These are phyloP conservation scores for Euclidium syriacum DNA, from an alignment of 345 rosid species.

Conservation along the genomic window DNA sequence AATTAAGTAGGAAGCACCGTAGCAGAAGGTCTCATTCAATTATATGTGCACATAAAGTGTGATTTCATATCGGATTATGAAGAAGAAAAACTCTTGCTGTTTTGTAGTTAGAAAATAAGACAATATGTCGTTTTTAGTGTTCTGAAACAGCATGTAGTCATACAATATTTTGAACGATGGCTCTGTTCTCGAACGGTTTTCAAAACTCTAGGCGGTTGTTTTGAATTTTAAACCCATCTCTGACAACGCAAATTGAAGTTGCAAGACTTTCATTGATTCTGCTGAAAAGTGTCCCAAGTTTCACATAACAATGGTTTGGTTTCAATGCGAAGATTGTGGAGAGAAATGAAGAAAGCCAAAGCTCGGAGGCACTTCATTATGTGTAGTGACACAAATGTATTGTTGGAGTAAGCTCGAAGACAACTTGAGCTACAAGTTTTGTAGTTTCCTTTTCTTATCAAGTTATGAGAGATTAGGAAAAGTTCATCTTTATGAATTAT, in stretches of 20 bases:
- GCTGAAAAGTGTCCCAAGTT: not conserved
- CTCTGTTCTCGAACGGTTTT: not conserved
- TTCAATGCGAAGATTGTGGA: constrained; percentile 89
- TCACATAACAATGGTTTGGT: constrained; percentile 62
- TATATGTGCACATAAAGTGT: too few relatives aligned
- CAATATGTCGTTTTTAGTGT: not conserved
- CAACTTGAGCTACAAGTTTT: too few relatives aligned
- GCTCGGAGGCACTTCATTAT: constrained; percentile 59
- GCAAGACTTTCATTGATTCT: not conserved
- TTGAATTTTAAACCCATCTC: not conserved
- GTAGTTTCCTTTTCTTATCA: too few relatives aligned
- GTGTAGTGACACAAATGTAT: constrained; percentile 68
- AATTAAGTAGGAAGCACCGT: too few relatives aligned
- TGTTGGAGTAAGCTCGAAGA: too few relatives aligned
- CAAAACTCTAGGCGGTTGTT: not conserved
- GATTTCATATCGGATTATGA: too few relatives aligned
- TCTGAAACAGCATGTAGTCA: not conserved
- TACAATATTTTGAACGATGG: too few relatives aligned
- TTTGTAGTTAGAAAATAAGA: not conserved
- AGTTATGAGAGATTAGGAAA: too few relatives aligned
- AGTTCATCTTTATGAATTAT: too few relatives aligned
- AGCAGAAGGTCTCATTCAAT: too few relatives aligned
- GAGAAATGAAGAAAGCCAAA: constrained; percentile 79
- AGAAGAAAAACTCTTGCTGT: not conserved
- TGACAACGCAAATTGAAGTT: not conserved